Evolutionary conservation across 2,329 filamentous ascomycete species (phyloP), one percentile per base, ranked within the genome.

Genomic region (Apiospora pterosperma): DNA sequence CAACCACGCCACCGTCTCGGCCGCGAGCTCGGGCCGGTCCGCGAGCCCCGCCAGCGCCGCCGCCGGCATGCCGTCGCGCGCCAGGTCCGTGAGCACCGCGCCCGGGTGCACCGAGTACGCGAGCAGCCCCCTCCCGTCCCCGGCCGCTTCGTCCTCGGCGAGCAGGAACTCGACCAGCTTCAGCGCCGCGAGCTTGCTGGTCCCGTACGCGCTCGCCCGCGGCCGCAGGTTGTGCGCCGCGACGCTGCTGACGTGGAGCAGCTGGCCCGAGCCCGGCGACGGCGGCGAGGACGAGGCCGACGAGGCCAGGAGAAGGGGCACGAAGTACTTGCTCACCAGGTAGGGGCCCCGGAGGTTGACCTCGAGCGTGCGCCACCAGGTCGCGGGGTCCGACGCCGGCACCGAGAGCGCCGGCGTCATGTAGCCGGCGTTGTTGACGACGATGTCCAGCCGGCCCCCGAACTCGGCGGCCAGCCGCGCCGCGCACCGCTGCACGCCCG

Each of bases 331-430:
- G 5, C 78, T 73, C 12, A 81, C 70, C 2, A 84, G 73, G 67
- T 81, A 85, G 0, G 77, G 71, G 0, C 84, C 85, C 21, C 78
- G 76, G 14, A 85, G 55, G 68, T 86, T 87, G 44, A 84, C 75
- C 59, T 82, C 78, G 71, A 78, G 81, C 0, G 77, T 78, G 23
- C 76, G 72, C 76, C 74, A 77, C 77, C 77, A 80, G 1, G 66
- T 67, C 0, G 75, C 74, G 6, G 74, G 70, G 34, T 77, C 70
- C 10, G 63, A 70, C 5, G 76, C 72, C 2, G 68, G 63, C 34
- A 78, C 68, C 16, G 19, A 28, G 7, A 52, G 62, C 1, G 72
- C 74, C 12, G 73, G 72, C 19, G 36, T 60, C 12, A 64, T 62
- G 58, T 55, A 34, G 23, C 62, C 62, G 1, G 62, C 62, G 28